Evolutionary conservation across 164 flowering plant genomes (phyloP).

Genomic region (Sedum album): DNA sequence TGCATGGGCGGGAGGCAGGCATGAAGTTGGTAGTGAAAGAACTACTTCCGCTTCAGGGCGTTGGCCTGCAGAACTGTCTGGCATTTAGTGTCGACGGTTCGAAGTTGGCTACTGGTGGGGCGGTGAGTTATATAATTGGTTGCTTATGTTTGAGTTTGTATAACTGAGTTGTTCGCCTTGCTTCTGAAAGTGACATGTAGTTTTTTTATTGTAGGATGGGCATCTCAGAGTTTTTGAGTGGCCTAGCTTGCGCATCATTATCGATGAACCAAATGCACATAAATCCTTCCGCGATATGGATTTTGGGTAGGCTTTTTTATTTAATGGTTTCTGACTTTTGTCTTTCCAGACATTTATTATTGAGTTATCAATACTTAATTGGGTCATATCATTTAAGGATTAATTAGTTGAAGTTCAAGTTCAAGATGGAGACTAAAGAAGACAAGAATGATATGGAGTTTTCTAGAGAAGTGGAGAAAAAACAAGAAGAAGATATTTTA

Average conservation of each 20-base stretch:
- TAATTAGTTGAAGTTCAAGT: too few species aligned
- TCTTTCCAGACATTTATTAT: too few species aligned
- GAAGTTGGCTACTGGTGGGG: slow-evolving; percentile 25
- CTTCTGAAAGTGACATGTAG: slow-evolving; percentile 4
- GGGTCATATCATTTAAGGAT: too few species aligned
- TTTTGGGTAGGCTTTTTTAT: slow-evolving; percentile 46
- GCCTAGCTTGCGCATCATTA: slow-evolving; percentile 67
- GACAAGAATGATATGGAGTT: too few species aligned
- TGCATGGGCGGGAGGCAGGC: slow-evolving; percentile 36
- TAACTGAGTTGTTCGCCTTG: neutral
- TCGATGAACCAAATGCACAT: slow-evolving; percentile 86
- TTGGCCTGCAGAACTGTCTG: slow-evolving; percentile 75
- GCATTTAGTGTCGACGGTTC: slow-evolving; percentile 91
- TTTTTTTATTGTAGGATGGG: slow-evolving; percentile 56
- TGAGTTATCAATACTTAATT: too few species aligned
- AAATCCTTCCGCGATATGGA: slow-evolving; percentile 82
- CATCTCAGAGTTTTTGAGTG: slow-evolving; percentile 83
- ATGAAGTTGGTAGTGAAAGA: slow-evolving; percentile 49
- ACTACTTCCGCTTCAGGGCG: slow-evolving; percentile 43
- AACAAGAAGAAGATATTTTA: too few species aligned
- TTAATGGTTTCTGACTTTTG: neutral
- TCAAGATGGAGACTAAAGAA: too few species aligned
- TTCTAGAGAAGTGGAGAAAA: too few species aligned
- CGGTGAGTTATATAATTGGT: slow-evolving; percentile 35
- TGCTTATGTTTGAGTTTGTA: neutral